These are phyloP conservation scores for Podospora sp. DNA, from an alignment of 495 filamentous ascomycete species.

Conservation along the genomic window DNA sequence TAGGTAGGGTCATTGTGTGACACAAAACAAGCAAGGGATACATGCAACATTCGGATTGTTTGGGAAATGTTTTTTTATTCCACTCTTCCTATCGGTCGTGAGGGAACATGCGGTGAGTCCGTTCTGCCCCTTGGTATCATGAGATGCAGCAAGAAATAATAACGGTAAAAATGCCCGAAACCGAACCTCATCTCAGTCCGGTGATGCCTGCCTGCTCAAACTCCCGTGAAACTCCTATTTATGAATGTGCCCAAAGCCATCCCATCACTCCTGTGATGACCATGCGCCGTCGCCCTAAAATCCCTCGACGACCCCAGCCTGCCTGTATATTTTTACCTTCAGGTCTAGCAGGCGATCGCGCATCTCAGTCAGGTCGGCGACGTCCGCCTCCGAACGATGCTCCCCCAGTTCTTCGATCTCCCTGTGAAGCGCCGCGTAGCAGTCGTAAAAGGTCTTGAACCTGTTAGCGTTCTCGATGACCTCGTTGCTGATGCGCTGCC, in stretches of 20 bases:
- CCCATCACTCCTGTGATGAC: not conserved
- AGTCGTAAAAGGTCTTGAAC: constrained; percentile 65
- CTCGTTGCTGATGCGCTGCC: constrained; percentile 40
- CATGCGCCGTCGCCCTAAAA: not conserved
- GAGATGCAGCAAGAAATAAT: not conserved
- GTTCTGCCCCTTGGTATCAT: constrained; percentile 9
- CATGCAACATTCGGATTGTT: not conserved
- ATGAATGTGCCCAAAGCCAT: not conserved
- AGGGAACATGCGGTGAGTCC: not conserved
- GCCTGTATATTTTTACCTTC: constrained; percentile 69
- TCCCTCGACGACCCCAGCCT: too few relatives aligned
- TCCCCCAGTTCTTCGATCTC: constrained; percentile 55
- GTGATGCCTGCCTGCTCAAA: not conserved
- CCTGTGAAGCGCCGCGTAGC: constrained; percentile 64
- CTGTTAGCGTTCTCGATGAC: constrained; percentile 56
- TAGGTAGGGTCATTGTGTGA: not conserved
- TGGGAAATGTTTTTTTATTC: not conserved
- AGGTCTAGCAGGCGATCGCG: constrained; percentile 60
- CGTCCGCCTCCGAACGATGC: constrained; percentile 55
- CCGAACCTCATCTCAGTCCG: not conserved
- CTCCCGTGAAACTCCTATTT: not conserved
- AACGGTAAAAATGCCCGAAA: not conserved
- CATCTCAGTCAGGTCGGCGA: constrained; percentile 62
- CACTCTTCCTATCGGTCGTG: not conserved
- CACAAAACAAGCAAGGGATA: not conserved